Evolutionary conservation across 2,329 filamentous ascomycete species (phyloP).

Genomic region (Talaromyces amestolkiae): DNA sequence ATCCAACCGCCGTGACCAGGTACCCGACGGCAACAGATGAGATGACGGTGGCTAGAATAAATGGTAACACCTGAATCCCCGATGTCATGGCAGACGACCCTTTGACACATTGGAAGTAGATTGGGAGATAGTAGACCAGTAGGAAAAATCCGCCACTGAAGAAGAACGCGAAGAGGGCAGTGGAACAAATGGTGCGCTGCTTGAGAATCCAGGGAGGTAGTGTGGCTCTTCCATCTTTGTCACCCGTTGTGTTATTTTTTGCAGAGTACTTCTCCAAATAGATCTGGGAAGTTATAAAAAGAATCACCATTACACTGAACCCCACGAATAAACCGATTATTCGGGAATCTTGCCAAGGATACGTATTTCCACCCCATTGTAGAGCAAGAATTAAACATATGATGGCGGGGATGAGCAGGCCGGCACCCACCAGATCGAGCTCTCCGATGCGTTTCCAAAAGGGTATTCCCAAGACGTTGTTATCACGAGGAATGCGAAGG

Average conservation of each 20-base stretch:
- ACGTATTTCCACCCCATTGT: constrained; percentile 44
- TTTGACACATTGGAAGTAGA: constrained; percentile 47
- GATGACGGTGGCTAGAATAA: constrained; percentile 9
- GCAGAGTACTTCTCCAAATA: constrained; percentile 37
- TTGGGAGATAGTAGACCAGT: constrained; percentile 46
- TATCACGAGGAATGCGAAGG: neutral
- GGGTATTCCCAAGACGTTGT: neutral
- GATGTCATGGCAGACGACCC: constrained; percentile 34
- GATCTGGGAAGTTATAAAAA: constrained; percentile 38
- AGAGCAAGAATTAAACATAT: constrained; percentile 47
- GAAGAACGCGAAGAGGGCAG: constrained; percentile 38
- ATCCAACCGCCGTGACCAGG: constrained; percentile 12
- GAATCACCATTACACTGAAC: constrained; percentile 36
- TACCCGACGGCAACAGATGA: neutral
- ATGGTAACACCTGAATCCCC: constrained; percentile 44
- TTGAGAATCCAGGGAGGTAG: constrained; percentile 38
- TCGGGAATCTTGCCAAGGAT: constrained; percentile 35
- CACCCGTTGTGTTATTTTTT: constrained; percentile 22
- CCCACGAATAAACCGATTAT: constrained; percentile 51
- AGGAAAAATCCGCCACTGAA: constrained; percentile 36
- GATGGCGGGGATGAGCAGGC: constrained; percentile 40
- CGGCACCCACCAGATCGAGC: constrained; percentile 46
- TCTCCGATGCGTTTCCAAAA: constrained; percentile 22
- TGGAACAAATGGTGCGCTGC: constrained; percentile 36
- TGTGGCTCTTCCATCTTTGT: neutral